phyloP scores from a whole-genome alignment of 257 asterid genomes.

The Ophiorrhiza pumila region DNA sequence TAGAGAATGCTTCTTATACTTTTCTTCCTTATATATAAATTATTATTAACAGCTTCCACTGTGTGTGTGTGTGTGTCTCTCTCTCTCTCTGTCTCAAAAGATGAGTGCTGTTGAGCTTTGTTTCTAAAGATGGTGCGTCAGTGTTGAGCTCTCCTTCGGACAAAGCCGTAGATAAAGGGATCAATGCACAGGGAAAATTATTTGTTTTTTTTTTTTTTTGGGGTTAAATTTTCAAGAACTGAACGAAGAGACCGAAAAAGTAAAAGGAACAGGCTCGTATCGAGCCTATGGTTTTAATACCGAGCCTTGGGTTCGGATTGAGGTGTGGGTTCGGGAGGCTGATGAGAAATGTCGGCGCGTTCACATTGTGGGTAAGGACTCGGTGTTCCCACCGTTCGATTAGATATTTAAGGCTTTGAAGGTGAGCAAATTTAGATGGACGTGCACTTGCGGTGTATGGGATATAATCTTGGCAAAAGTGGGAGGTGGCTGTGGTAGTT shows the following conservation, averaged over 20 bases:
- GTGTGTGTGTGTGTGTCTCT: too few species aligned
- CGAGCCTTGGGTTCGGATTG: constrained; percentile 34
- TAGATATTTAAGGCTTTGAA: constrained; percentile 27
- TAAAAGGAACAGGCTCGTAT: constrained; percentile 13
- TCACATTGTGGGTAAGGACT: constrained; percentile 6
- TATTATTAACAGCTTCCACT: too few species aligned
- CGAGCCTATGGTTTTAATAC: constrained; percentile 25
- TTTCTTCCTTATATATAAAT: constrained; percentile 22
- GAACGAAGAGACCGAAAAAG: background rate
- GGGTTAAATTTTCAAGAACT: background rate
- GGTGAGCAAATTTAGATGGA: constrained; percentile 18
- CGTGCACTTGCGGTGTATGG: background rate
- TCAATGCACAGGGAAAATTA: constrained; percentile 16
- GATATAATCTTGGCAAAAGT: constrained; percentile 8
- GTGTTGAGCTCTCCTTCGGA: constrained; percentile 26
- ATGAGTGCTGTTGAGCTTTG: constrained; percentile 25
- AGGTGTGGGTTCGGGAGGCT: constrained; percentile 31
- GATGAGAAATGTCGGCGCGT: constrained; percentile 30
- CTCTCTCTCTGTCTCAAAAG: constrained; percentile 49
- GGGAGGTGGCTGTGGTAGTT: background rate
- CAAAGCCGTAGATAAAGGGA: constrained; percentile 37
- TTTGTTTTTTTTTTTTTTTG: background rate
- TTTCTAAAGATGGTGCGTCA: constrained; percentile 17
- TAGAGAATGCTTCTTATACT: constrained; percentile 29
- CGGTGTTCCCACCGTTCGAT: constrained; percentile 22